A percentile compares a stretch with the other conserved stretches of the same genome.
Conservation (phyloP, 2,329 filamentous ascomycete genomes). For the Fusarium penzigii region DNA sequence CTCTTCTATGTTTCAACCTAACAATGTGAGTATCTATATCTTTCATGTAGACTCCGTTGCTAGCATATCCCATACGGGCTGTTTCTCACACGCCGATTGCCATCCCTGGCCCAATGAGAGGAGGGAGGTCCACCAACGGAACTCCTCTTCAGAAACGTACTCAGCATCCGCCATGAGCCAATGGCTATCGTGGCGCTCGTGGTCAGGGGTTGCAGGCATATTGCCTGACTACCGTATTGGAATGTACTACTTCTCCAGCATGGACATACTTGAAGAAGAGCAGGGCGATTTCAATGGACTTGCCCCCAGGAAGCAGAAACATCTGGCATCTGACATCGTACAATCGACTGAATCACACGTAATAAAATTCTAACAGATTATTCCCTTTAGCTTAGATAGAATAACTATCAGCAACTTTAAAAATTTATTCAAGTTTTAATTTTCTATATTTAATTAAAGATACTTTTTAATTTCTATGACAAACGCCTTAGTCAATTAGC, state of each 20-base stretch:
- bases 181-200: background rate
- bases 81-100: background rate
- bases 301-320: conserved; percentile 3
- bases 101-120: conserved; percentile 1
- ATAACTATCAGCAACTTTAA: no score
- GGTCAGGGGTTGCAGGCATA: background rate
- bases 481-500: no score
- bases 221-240: conserved; percentile 1
- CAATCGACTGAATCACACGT: no score
- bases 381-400: no score
- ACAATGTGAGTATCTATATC: no score
- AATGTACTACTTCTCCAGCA: conserved; percentile 6
- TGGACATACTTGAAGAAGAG: conserved; percentile 6
- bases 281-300: conserved; percentile 4
- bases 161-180: conserved; percentile 1
- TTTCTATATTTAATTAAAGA: no score
- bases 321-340: background rate
- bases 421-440: no score
- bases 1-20: no score
- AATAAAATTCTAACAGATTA: no score
- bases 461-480: no score
- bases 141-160: background rate
- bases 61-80: conserved; percentile 1
- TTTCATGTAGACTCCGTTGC: no score
- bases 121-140: conserved; percentile 1